These are phyloP conservation scores for Amylocarpus encephaloides DNA, from an alignment of 2,329 filamentous ascomycete species.

Conservation along the genomic window DNA sequence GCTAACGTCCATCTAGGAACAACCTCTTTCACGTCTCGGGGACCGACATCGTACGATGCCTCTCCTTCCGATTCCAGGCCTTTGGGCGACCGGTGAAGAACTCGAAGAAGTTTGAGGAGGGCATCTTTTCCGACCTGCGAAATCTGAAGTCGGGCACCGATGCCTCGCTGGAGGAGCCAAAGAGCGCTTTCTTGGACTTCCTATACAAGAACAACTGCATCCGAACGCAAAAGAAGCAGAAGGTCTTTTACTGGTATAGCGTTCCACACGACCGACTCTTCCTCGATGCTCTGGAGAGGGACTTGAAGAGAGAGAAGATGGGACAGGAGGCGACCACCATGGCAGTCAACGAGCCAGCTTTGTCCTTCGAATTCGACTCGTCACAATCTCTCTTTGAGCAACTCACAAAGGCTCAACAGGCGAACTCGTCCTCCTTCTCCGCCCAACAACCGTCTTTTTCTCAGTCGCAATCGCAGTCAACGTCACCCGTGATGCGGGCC, in stretches of 20 bases:
- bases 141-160: conserved; percentile 98
- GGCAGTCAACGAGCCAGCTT: conserved; percentile 90
- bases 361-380: conserved; percentile 98
- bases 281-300: conserved; percentile 92
- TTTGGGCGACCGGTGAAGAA: conserved; percentile 98
- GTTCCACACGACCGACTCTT: conserved; percentile 97
- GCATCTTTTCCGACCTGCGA: conserved; percentile 96
- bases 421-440: conserved; percentile 94
- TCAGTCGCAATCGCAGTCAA: conserved; percentile 65
- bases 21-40: conserved; percentile 99
- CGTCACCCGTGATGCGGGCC: conserved; percentile 81
- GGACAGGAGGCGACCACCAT: conserved; percentile 95
- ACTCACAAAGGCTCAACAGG: conserved; percentile 97
- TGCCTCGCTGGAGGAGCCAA: conserved; percentile 95
- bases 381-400: conserved; percentile 99
- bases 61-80: conserved; percentile 96
- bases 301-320: conserved; percentile 99
- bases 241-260: conserved; percentile 99
- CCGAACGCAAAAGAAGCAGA: conserved; percentile 99
- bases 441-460: conserved; percentile 56
- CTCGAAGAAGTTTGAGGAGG: conserved; percentile 99
- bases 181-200: conserved; percentile 97
- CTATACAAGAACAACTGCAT: conserved; percentile 99
- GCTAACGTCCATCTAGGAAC: conserved; percentile 55
- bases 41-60: conserved; percentile 95